These are phyloP conservation scores for Hypoxylon sp. DNA, from an alignment of 2,329 filamentous ascomycete species.

Conservation along the genomic window DNA sequence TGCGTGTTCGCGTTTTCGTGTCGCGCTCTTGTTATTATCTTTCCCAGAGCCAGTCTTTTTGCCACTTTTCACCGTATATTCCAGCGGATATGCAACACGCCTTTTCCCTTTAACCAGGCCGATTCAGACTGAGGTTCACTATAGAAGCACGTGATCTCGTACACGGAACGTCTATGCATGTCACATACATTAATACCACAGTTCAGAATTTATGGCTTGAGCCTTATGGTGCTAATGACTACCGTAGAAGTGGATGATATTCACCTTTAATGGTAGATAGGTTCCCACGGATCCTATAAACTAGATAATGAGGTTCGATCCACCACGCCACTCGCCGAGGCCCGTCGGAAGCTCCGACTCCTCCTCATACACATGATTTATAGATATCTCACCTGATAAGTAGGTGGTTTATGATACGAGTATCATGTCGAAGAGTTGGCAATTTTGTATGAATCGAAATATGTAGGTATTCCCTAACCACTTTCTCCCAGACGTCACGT, in stretches of 20 bases:
- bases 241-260: slow-evolving; percentile 22
- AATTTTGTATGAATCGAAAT: not conserved
- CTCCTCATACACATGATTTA: slow-evolving; percentile 1
- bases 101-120: slow-evolving; percentile 8
- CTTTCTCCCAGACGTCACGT: not conserved
- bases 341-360: slow-evolving; percentile 18
- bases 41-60: slow-evolving; percentile 32
- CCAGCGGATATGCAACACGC: slow-evolving; percentile 13
- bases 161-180: slow-evolving; percentile 25
- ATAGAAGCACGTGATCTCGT: slow-evolving; percentile 34
- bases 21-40: slow-evolving; percentile 17
- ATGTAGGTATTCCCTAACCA: not conserved
- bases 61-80: slow-evolving; percentile 41
- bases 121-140: slow-evolving; percentile 19
- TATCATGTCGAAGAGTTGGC: slow-evolving; percentile 12
- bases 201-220: slow-evolving; percentile 12
- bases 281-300: slow-evolving; percentile 13
- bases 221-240: slow-evolving; percentile 8
- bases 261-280: slow-evolving; percentile 5
- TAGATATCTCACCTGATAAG: slow-evolving; percentile 16
- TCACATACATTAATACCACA: slow-evolving; percentile 26
- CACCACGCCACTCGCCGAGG: slow-evolving; percentile 22
- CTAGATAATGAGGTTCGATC: slow-evolving; percentile 1
- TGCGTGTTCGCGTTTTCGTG: slow-evolving; percentile 35
- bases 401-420: slow-evolving; percentile 13